Evolutionary conservation across 2,329 filamentous ascomycete species (phyloP).

Genomic region (Cladosporium sp.): DNA sequence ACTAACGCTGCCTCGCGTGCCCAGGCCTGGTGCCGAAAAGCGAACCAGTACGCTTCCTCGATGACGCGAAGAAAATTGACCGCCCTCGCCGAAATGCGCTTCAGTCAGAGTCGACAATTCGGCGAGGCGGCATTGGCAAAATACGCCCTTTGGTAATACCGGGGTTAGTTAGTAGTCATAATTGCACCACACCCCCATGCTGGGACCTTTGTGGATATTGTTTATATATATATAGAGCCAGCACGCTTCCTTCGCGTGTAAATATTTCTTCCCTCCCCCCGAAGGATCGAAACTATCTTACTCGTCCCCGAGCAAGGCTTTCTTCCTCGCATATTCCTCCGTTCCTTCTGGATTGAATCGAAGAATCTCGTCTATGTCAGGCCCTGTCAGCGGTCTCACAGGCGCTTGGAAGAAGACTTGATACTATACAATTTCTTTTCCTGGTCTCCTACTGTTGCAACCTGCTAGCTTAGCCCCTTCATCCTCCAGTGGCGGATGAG

Average conservation of each 20-base stretch:
- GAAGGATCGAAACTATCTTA: not conserved
- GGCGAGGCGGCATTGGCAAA: slow-evolving; percentile 6
- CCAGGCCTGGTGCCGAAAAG: not conserved
- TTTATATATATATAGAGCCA: slow-evolving; percentile 2
- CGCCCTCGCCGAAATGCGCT: slow-evolving; percentile 7
- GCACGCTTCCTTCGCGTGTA: slow-evolving; percentile 3
- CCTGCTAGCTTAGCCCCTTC: not conserved
- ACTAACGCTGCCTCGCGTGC: not conserved
- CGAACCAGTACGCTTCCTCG: slow-evolving; percentile 1
- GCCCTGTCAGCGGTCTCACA: slow-evolving; percentile 3
- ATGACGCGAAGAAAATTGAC: slow-evolving; percentile 21
- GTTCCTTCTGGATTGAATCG: not conserved
- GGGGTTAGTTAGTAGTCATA: not conserved
- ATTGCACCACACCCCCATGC: not conserved
- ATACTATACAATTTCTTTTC: not conserved
- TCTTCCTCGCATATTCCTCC: not conserved
- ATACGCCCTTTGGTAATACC: too few species aligned
- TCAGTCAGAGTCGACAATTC: not conserved
- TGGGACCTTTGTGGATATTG: not conserved
- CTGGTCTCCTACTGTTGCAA: not conserved
- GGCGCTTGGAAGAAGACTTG: slow-evolving; percentile 13
- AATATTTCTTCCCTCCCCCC: not conserved
- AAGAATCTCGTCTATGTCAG: slow-evolving; percentile 18
- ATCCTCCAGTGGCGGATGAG: slow-evolving; percentile 16
- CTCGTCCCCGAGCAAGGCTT: not conserved